A percentile compares a stretch with the other conserved stretches of the same genome.
Conservation (phyloP, 768 basidiomycete genomes). For the Melanogaster broomeanus region DNA sequence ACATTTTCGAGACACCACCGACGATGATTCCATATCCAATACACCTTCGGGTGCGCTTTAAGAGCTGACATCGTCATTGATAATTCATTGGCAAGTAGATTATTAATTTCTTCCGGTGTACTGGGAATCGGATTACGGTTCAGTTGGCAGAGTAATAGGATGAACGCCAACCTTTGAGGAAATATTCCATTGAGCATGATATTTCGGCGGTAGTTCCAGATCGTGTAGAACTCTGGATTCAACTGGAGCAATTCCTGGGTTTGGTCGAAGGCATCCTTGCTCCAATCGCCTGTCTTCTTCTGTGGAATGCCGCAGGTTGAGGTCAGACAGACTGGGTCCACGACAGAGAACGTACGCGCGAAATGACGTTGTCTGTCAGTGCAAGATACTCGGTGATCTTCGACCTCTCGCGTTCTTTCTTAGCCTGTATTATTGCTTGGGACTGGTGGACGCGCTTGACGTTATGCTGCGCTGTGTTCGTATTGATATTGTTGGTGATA, state of each 20-base stretch:
- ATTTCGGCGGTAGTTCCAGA: constrained; percentile 92
- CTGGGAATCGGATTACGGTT: constrained; percentile 39
- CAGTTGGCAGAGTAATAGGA: not conserved
- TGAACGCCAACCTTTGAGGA: constrained; percentile 51
- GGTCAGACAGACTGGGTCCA: not conserved
- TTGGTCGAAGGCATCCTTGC: constrained; percentile 70
- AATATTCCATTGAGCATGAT: constrained; percentile 78
- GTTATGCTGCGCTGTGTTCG: constrained; percentile 52
- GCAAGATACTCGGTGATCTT: constrained; percentile 78
- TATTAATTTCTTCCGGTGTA: constrained; percentile 59
- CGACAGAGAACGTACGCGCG: constrained; percentile 49
- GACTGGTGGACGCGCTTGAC: constrained; percentile 64
- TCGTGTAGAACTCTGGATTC: constrained; percentile 95
- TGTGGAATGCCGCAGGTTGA: constrained; percentile 33
- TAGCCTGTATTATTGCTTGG: constrained; percentile 62
- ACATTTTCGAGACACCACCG: constrained; percentile 92
- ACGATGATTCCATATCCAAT: constrained; percentile 99
- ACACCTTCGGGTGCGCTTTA: constrained; percentile 89
- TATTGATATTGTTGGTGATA: constrained; percentile 1
- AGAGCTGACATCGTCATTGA: constrained; percentile 79
- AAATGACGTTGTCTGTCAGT: constrained; percentile 62
- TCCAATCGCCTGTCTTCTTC: constrained; percentile 73
- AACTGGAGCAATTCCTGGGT: constrained; percentile 76
- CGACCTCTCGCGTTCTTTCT: constrained; percentile 66
- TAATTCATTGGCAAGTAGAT: constrained; percentile 70